A percentile compares a stretch with the other conserved stretches of the same genome.
Evolutionary conservation across 192 early-diverging fungal species (phyloP).

Genomic region (Paraglomus occultum): DNA sequence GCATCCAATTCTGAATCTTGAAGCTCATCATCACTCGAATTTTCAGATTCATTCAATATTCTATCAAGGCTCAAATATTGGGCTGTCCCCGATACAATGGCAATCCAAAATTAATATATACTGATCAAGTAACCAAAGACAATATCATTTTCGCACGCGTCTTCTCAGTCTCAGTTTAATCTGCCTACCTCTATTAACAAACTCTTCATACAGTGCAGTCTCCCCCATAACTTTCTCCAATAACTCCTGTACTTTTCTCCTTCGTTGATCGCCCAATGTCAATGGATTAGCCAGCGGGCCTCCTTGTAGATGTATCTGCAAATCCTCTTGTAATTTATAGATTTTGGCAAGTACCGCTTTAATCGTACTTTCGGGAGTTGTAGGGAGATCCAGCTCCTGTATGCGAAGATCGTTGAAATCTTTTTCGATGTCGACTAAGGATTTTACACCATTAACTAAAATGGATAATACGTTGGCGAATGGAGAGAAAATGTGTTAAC

Average conservation of each 20-base stretch:
- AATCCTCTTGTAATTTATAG: slow-evolving; percentile 56
- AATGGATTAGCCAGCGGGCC: slow-evolving; percentile 47
- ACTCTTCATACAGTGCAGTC: slow-evolving; percentile 60
- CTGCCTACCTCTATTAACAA: slow-evolving; percentile 56
- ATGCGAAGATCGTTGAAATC: slow-evolving; percentile 53
- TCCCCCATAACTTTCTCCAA: slow-evolving; percentile 53
- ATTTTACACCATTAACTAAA: slow-evolving; percentile 55
- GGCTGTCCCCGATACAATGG: slow-evolving; percentile 30
- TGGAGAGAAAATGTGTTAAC: slow-evolving; percentile 27
- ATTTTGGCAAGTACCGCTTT: slow-evolving; percentile 47
- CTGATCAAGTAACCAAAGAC: background rate
- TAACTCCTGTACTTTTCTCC: slow-evolving; percentile 46
- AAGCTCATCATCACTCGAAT: slow-evolving; percentile 46
- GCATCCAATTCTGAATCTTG: slow-evolving; percentile 48
- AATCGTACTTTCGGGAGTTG: slow-evolving; percentile 52
- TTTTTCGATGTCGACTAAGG: slow-evolving; percentile 51
- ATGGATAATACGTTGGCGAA: slow-evolving; percentile 32
- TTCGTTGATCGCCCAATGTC: slow-evolving; percentile 41
- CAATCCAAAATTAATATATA: background rate
- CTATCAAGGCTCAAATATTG: slow-evolving; percentile 54
- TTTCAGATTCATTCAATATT: slow-evolving; percentile 58
- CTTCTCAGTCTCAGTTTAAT: background rate
- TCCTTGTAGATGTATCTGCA: slow-evolving; percentile 61
- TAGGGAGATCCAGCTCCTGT: slow-evolving; percentile 55
- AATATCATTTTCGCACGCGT: background rate